Evolutionary conservation across 305 asterid species (phyloP).

Genomic region (Fraxinus dipetala): DNA sequence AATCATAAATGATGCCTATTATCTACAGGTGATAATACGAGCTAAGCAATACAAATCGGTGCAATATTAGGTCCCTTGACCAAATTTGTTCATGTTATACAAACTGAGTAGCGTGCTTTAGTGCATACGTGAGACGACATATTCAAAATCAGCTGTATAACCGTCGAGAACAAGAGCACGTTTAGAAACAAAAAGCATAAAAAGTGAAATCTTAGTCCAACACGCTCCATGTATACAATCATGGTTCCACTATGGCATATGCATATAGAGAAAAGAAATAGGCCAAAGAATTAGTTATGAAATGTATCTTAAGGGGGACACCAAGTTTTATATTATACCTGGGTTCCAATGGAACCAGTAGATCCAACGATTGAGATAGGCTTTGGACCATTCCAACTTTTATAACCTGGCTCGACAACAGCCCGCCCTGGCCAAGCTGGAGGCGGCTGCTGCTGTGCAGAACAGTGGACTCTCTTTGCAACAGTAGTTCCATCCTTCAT

Average conservation of each 20-base stretch:
- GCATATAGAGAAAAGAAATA: not conserved
- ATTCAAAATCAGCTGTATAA: not conserved
- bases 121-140: not conserved
- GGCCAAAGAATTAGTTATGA: not conserved
- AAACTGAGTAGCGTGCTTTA: not conserved
- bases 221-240: not conserved
- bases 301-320: not conserved
- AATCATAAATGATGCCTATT: not conserved
- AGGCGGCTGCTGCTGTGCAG: slow-evolving; percentile 61
- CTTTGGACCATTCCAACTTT: slow-evolving; percentile 89
- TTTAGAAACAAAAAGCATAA: not conserved
- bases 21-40: not conserved
- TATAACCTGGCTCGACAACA: slow-evolving; percentile 54
- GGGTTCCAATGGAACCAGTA: slow-evolving; percentile 97
- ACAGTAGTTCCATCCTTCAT: slow-evolving; percentile 52
- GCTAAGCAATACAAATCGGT: not conserved
- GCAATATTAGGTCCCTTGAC: not conserved
- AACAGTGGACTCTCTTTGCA: slow-evolving; percentile 61
- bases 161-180: not conserved
- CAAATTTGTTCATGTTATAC: not conserved
- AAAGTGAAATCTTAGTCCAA: not conserved
- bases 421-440: slow-evolving; percentile 99
- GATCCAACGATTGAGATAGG: slow-evolving; percentile 94
- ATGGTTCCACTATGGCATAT: slow-evolving; percentile 8
- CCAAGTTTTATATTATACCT: slow-evolving; percentile 41